A percentile compares a stretch with the other conserved stretches of the same genome.
Evolutionary conservation across 805 yeast species (phyloP).

Genomic region (Novakomyces olei): DNA sequence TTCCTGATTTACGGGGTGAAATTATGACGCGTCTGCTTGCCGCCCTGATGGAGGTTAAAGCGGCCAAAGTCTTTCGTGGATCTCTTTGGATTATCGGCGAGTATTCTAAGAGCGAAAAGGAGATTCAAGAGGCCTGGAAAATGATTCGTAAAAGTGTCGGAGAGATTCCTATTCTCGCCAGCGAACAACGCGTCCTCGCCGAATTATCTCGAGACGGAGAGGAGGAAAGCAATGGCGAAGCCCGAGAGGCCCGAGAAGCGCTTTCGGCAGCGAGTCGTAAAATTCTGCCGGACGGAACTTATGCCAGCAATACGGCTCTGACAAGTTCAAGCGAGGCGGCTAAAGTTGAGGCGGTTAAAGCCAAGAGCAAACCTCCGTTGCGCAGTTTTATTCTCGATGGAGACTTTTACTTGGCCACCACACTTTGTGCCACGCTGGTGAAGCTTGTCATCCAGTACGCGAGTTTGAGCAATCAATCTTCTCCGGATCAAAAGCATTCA

Average conservation of each 20-base stretch:
- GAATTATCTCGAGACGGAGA: conserved; percentile 20
- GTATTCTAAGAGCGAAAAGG: conserved; percentile 46
- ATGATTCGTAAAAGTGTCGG: conserved; percentile 66
- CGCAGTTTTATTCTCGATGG: conserved; percentile 67
- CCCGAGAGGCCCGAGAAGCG: conserved; percentile 13
- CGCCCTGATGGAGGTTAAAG: conserved; percentile 43
- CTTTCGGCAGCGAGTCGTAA: conserved; percentile 37
- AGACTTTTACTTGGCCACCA: conserved; percentile 77
- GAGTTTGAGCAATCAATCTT: conserved; percentile 27
- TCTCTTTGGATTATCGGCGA: conserved; percentile 95
- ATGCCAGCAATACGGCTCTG: conserved; percentile 79
- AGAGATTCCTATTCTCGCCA: conserved; percentile 67
- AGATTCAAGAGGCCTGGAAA: conserved; percentile 69
- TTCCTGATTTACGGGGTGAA: conserved; percentile 50
- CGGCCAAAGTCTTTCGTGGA: conserved; percentile 82
- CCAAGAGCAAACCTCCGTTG: conserved; percentile 36
- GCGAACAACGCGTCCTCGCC: conserved; percentile 30
- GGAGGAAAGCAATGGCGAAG: conserved; percentile 14
- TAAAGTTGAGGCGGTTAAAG: conserved; percentile 18
- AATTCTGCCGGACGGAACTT: conserved; percentile 95
- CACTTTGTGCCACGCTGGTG: conserved; percentile 67
- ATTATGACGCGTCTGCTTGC: conserved; percentile 41
- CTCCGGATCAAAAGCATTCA: no score
- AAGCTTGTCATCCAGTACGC: conserved; percentile 64
- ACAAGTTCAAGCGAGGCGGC: conserved; percentile 17